phyloP scores from a whole-genome alignment of 495 filamentous ascomycete species.

The Immersiella caudata region DNA sequence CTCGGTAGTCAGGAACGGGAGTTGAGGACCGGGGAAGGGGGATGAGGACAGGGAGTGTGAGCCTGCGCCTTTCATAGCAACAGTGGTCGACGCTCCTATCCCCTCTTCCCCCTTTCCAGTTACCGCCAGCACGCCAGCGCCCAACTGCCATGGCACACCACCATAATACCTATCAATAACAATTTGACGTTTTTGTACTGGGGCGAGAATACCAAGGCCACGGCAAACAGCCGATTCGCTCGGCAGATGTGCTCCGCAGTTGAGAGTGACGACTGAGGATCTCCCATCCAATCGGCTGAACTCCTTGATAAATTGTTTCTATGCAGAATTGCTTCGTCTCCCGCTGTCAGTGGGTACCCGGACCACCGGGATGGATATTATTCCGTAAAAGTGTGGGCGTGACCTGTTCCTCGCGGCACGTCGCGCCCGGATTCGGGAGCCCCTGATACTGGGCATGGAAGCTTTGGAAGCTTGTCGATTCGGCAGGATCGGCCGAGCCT shows the following conservation, averaged over 20 bases:
- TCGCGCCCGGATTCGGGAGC: neutral
- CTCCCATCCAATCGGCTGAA: neutral
- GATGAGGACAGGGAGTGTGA: neutral
- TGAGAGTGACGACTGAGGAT: neutral
- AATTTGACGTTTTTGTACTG: neutral
- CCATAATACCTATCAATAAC: slow-evolving; percentile 6
- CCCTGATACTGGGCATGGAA: neutral
- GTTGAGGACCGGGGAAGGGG: neutral
- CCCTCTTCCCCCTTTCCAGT: neutral
- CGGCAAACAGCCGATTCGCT: slow-evolving; percentile 18
- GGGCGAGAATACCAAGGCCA: slow-evolving; percentile 3
- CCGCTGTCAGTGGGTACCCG: neutral
- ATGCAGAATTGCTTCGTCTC: neutral
- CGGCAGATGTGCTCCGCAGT: neutral
- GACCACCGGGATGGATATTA: neutral
- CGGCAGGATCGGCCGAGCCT: neutral
- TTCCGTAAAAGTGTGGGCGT: neutral
- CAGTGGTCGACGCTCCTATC: neutral
- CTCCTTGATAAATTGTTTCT: neutral
- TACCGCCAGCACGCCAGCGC: neutral
- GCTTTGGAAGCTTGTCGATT: neutral
- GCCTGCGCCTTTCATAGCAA: neutral
- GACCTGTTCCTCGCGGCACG: neutral
- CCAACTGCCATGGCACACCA: slow-evolving; percentile 7
- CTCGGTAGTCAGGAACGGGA: neutral